phyloP scores from a whole-genome alignment of 441 rosid genomes.

The Isatis lusitanica region DNA sequence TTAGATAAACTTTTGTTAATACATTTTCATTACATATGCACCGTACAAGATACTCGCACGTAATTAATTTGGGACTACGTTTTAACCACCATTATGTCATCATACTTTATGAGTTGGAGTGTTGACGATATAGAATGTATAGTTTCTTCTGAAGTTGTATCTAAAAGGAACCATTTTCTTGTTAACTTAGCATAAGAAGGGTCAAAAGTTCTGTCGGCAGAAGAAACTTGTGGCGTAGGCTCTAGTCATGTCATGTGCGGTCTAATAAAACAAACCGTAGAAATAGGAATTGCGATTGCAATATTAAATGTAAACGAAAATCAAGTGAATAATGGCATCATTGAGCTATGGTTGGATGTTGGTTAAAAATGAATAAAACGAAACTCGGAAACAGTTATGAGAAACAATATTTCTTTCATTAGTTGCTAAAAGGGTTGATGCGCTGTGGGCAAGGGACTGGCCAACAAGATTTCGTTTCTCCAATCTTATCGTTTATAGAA shows the following conservation, averaged over 20 bases:
- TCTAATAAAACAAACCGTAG: too few relatives aligned
- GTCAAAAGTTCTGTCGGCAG: neutral
- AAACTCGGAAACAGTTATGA: neutral
- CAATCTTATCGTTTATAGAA: slow-evolving; percentile 1
- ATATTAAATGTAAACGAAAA: neutral
- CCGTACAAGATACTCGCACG: neutral
- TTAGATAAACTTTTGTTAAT: neutral
- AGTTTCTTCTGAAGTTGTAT: neutral
- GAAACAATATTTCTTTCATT: neutral
- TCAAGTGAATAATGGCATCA: neutral
- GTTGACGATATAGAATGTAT: neutral
- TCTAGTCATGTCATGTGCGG: neutral
- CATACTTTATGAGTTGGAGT: neutral
- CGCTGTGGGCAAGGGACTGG: neutral
- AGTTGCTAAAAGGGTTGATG: neutral
- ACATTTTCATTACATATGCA: neutral
- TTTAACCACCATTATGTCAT: neutral
- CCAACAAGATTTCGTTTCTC: slow-evolving; percentile 10
- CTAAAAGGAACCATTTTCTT: neutral
- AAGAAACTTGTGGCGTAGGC: neutral
- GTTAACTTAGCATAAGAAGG: neutral
- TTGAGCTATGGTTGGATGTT: neutral
- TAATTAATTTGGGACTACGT: neutral
- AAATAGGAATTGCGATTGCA: neutral
- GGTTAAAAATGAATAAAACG: neutral